Conservation (phyloP, 352 stramenopile species). For the Globisporangium ultimum region DNA sequence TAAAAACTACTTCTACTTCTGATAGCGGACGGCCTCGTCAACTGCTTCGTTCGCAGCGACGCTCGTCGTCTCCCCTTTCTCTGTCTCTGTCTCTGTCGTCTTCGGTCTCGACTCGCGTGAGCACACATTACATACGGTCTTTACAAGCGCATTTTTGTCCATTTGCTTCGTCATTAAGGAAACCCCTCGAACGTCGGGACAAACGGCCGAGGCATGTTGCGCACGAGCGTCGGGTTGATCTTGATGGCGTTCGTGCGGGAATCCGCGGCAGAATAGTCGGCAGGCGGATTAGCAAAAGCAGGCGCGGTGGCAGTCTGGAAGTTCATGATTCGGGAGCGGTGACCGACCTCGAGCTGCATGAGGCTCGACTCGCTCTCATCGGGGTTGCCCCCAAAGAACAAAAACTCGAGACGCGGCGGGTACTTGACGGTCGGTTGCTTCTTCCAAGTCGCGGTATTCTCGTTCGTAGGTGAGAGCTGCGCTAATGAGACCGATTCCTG, state of each 20-base stretch:
- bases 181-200: constrained; percentile 23
- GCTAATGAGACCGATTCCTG: not conserved
- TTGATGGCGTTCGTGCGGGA: constrained; percentile 27
- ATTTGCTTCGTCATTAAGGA: constrained; percentile 3
- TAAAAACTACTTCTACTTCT: not conserved
- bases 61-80: too few relatives aligned
- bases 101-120: not conserved
- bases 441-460: too few relatives aligned
- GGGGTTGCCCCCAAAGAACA: constrained; percentile 47
- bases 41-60: not conserved
- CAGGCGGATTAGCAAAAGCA: not conserved
- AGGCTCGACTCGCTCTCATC: constrained; percentile 27
- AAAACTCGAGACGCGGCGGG: constrained; percentile 40
- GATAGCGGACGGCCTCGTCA: not conserved
- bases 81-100: not conserved
- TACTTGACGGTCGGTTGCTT: not conserved
- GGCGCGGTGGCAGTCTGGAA: constrained; percentile 1
- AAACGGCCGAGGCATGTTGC: constrained; percentile 40
- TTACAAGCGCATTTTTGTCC: not conserved
- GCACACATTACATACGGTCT: not conserved
- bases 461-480: not conserved
- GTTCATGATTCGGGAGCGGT: constrained; percentile 13
- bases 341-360: constrained; percentile 25
- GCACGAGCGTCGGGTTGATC: constrained; percentile 40
- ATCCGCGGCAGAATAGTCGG: not conserved